Base-by-base conservation (phyloP, 1,284 basidiomycete species). In the Ceratobasidium sp. region DNA sequence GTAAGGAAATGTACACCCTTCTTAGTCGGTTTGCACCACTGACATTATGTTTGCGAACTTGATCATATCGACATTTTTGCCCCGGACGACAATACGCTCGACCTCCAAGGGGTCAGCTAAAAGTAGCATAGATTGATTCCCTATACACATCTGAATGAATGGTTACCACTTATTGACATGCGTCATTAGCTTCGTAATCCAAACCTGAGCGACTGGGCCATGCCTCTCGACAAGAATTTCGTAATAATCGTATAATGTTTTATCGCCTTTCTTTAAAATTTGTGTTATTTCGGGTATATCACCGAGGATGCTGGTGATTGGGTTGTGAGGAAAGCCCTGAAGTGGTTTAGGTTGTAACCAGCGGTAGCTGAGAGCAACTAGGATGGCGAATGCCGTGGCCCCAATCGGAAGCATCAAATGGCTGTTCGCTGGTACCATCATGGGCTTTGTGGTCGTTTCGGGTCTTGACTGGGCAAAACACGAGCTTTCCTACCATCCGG, bases 291-390 rank as follows among this genome's bases (percentile, higher is more conserved):
- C 63, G 33, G 63, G 49, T 23, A 66, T 53, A 23, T 66, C 63
- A 1, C 63, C 63, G 18, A 51, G 38, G n/a, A 66, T 12, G 18
- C 63, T 54, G 2, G 63, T 66, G 11, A 66, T 21, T 23, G 63
- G 63, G 23, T 66, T 66, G 25, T 66, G 63, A 16, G 63, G 63
- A 25, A 66, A 8, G n/a, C 21, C 11, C n/a, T 28, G 28, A n/a
- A 66, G 30, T 23, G 63, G 63, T 40, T 48, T 66, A 14, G 63
- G 63, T 23, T 38, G 16, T 12, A 66, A n/a, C 63, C 63, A 66
- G 40, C 16, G 21, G 30, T 64, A 64, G 46, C 9, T 38, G 3
- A 51, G 6, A 38, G 14, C 33, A 7, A 14, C 56, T 14, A 59
- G 18, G 8, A 40, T 23, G 12, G 56, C 56, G 11, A 59, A n/a